Evolutionary conservation across 352 stramenopile genomes (phyloP), one percentile per base, ranked within the genome.

Genomic region (Globisporangium uncinulatum): DNA sequence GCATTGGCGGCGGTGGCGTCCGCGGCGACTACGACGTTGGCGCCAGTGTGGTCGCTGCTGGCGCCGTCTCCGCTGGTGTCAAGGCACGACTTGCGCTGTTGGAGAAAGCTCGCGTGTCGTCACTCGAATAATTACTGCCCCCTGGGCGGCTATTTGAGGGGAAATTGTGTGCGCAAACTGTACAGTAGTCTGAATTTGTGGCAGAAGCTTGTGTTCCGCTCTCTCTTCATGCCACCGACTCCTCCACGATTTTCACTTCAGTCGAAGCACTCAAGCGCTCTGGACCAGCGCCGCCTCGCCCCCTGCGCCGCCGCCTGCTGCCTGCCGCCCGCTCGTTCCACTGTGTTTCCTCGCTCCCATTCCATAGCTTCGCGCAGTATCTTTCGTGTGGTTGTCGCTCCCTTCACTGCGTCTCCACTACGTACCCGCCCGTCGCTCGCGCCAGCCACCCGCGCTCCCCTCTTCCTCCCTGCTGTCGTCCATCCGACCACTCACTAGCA

Each of bases 81-180:
- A 41, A 51, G 50, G 39, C 50, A 57, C 24, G 17, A 42, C 57
- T 63, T 63, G 51, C 57, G 58, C 57, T 59, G 24, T 59, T 59
- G 57, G 57, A 63, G 57, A 44, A 59, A 63, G 57, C 32, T 21
- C 39, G 39, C 37, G 36, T 39, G 20, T 39, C 34, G 29, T 43
- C 17, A 5, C 20, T 46, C 46, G 52, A 47, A 61, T 55, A 48
- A 60, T 47, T 60, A 49, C 54, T 53, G 54, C 45, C 54, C 41
- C 47, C 6, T 4, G 34, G 34, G 34, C 15, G 24, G 46, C 7
- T 24, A 52, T 52, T 52, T 58, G 21, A 6, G 21, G 15, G 2
- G 9, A 53, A 31, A 13, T 54, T 9, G 7, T n/a, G 20, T 39
- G 36, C 20, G 44, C 29, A n/a, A 17, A 36, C 10, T 41, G 13